Base-by-base conservation (phyloP, 2,329 filamentous ascomycete species). In the Cadophora sp. region DNA sequence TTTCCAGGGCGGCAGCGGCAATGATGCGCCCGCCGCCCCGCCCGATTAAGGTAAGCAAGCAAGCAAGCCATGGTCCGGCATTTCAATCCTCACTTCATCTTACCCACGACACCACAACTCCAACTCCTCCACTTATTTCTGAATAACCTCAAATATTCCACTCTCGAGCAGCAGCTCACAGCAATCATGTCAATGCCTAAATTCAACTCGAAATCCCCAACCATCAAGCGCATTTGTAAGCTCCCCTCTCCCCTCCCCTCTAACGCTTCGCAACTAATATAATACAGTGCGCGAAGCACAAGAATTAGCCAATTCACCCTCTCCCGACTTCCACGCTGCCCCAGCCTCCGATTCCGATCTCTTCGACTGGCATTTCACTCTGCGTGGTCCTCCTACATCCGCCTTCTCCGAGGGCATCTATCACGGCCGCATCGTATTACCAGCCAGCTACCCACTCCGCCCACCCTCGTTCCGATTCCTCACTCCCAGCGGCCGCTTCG, bases 291-390 rank as follows among this genome's bases (percentile, higher is more conserved):
- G 93, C 80, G 96, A 98, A 88, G 94, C 95, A 66, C 86, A 91
- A 67, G 96, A 98, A 78, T 87, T 99, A 65, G 89, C 92, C 68
- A 85, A 84, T 66, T 86, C 91, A 45, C 93, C 95, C 4, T 96
- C 93, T 2, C 84, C 92, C 63, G 93, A 97, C 81, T 96, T 95
- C 80, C 88, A 91, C 73, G 96, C 95, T 48, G 84, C 89, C 4
- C 96, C 96, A 0, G 78, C 81, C 47, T 87, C 95, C 69, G 95
- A 98, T 77, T 84, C 88, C 39, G 94, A 98, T 80, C 89, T 99
- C 63, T 97, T 97, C 81, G 94, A 98, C 81, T 99, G 96, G 96
- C 96, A 99, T 83, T 99, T 98, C 81, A 99, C 96, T 0, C 85
- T 99, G n/a, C 89, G 91, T 61, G 96, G 96, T 0, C 94, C 95